Evolutionary conservation across 2,329 filamentous ascomycete species (phyloP).

Genomic region (Aspergillus fijiensis): DNA sequence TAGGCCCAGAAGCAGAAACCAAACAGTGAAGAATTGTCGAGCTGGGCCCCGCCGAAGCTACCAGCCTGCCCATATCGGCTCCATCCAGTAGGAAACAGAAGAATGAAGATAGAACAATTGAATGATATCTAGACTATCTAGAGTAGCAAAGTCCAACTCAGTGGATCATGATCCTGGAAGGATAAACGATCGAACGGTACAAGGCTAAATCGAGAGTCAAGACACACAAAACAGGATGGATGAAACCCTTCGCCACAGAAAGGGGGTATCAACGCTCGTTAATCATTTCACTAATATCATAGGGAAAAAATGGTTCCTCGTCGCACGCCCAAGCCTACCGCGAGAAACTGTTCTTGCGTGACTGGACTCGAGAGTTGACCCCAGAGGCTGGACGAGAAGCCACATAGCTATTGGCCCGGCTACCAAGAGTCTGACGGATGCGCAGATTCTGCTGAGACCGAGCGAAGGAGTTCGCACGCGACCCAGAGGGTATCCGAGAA

Average conservation of each 20-base stretch:
- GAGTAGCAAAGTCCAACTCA: neutral
- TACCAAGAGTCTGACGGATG: conserved; percentile 36
- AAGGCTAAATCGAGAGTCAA: neutral
- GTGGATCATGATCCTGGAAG: neutral
- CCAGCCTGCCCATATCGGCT: neutral
- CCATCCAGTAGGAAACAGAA: too few relatives aligned
- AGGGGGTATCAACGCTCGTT: conserved; percentile 6
- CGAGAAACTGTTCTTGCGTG: conserved; percentile 30
- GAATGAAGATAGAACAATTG: neutral
- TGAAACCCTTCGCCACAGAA: neutral
- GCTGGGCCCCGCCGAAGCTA: too few relatives aligned
- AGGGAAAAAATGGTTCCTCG: neutral
- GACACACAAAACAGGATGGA: conserved; percentile 4
- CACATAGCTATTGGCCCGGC: conserved; percentile 35
- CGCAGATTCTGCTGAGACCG: conserved; percentile 41
- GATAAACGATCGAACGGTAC: neutral
- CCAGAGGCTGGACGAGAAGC: conserved; percentile 34
- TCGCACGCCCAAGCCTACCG: conserved; percentile 2
- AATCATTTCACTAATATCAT: conserved; percentile 7
- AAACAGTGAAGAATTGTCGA: too few relatives aligned
- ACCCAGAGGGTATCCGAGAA: conserved; percentile 36
- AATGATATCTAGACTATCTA: neutral
- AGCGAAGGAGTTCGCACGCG: conserved; percentile 40
- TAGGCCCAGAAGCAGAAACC: too few relatives aligned
- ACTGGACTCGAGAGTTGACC: conserved; percentile 32